Evolutionary conservation across 2,329 filamentous ascomycete species (phyloP).

Genomic region (Nakataea oryzae): DNA sequence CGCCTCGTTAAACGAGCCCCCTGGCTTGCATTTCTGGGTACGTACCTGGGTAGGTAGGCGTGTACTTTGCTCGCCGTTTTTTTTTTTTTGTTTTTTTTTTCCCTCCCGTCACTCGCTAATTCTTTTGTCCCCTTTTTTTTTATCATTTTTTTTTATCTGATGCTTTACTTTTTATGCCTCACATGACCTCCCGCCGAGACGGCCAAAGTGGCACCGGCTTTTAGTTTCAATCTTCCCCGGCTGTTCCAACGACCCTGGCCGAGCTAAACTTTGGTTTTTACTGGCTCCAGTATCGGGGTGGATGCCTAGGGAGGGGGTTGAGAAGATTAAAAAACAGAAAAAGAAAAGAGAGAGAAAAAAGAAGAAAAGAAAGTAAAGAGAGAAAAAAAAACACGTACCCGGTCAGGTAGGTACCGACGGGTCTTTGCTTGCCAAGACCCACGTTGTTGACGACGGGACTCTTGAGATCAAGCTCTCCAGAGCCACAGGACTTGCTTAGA

Average conservation of each 20-base stretch:
- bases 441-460: too few relatives aligned
- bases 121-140: neutral
- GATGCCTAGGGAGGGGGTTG: neutral
- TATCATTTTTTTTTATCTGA: neutral
- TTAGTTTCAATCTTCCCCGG: neutral
- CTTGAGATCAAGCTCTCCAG: too few relatives aligned
- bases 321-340: neutral
- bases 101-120: neutral
- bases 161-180: neutral
- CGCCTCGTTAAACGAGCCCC: neutral
- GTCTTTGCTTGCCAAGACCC: neutral
- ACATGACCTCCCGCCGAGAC: neutral
- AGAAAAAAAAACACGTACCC: neutral
- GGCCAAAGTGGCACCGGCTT: neutral
- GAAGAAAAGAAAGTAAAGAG: slow-evolving; percentile 1
- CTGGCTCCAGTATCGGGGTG: neutral
- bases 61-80: too few relatives aligned
- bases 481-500: too few relatives aligned
- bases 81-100: neutral
- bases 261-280: neutral
- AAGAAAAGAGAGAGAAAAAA: neutral
- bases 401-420: neutral
- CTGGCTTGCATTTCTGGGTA: too few relatives aligned
- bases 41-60: too few relatives aligned
- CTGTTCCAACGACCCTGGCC: neutral